Percentiles rank a stretch among this genome's conserved stretches.
Evolutionary conservation across 495 filamentous ascomycete species (phyloP).

Genomic region (Hypoxylon fuscum): DNA sequence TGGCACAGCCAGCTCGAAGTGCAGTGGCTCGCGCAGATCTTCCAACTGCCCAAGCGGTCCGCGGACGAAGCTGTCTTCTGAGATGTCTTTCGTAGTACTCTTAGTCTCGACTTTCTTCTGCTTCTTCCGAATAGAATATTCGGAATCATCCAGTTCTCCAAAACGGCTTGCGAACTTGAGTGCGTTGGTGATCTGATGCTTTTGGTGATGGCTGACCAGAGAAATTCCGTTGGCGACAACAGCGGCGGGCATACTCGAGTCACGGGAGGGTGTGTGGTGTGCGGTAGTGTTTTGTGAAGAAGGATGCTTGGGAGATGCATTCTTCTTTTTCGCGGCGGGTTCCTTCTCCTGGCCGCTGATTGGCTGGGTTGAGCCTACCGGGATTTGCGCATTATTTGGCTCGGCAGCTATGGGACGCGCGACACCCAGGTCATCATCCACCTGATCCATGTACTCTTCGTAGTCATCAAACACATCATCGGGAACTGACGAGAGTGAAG

Average conservation of each 20-base stretch:
- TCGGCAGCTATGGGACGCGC: slow-evolving; percentile 40
- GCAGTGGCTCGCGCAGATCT: slow-evolving; percentile 8
- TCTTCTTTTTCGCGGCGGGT: slow-evolving; percentile 49
- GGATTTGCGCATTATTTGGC: slow-evolving; percentile 44
- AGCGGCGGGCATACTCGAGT: slow-evolving; percentile 44
- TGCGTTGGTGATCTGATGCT: slow-evolving; percentile 6
- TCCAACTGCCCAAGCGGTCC: slow-evolving; percentile 20
- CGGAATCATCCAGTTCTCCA: slow-evolving; percentile 29
- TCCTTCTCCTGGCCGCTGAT: slow-evolving; percentile 45
- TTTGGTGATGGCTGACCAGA: slow-evolving; percentile 11
- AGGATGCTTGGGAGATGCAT: slow-evolving; percentile 43
- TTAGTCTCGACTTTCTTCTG: slow-evolving; percentile 36
- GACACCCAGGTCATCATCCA: slow-evolving; percentile 38
- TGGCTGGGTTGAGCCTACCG: slow-evolving; percentile 43
- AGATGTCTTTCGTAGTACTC: slow-evolving; percentile 28
- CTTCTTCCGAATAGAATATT: slow-evolving; percentile 34
- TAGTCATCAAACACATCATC: slow-evolving; percentile 47
- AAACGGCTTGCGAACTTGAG: slow-evolving; percentile 41
- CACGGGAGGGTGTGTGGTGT: slow-evolving; percentile 34
- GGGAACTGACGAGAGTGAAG: slow-evolving; percentile 52
- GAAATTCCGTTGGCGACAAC: slow-evolving; percentile 33
- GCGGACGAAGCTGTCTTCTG: slow-evolving; percentile 43
- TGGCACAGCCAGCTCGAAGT: slow-evolving; percentile 33
- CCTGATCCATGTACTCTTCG: slow-evolving; percentile 39
- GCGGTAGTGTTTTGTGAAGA: slow-evolving; percentile 34